Percentiles rank a stretch among this genome's conserved stretches.
phyloP scores from a whole-genome alignment of 139 green algal species.

The Asterochloris sp. region DNA sequence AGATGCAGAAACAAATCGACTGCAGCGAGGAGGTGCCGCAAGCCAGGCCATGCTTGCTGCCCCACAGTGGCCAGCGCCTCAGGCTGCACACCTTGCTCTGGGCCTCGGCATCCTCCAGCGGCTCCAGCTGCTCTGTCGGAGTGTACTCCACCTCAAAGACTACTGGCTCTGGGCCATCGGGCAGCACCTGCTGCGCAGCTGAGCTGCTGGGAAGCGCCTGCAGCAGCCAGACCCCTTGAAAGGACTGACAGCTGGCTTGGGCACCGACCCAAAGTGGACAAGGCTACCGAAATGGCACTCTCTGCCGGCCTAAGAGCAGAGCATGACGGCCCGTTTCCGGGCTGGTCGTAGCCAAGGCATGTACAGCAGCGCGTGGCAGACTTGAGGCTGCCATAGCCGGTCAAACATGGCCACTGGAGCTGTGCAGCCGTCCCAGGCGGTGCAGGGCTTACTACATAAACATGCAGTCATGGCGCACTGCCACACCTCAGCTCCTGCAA shows the following conservation, averaged over 20 bases:
- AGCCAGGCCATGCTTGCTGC: too few species aligned
- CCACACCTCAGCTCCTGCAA: slow-evolving; percentile 2
- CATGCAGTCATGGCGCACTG: background rate
- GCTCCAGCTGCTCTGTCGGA: slow-evolving; percentile 23
- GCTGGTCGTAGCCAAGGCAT: background rate
- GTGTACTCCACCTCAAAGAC: slow-evolving; percentile 36
- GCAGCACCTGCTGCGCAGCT: slow-evolving; percentile 29
- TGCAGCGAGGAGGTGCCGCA: too few species aligned
- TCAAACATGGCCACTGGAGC: background rate
- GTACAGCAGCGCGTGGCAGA: background rate
- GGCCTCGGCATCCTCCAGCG: background rate
- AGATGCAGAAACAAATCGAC: too few species aligned
- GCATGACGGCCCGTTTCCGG: background rate
- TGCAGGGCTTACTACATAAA: too few species aligned
- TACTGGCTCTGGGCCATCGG: slow-evolving; percentile 38
- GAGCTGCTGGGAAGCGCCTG: too few species aligned
- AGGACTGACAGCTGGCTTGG: background rate
- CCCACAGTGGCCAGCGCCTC: too few species aligned
- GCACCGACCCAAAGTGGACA: background rate
- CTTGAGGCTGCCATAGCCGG: background rate
- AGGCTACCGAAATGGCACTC: background rate
- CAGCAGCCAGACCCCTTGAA: too few species aligned
- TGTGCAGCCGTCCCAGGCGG: background rate
- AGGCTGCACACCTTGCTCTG: too few species aligned
- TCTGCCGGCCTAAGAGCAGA: background rate